phyloP scores from a whole-genome alignment of 1,284 basidiomycete genomes.

The Boletus hoseneyae region DNA sequence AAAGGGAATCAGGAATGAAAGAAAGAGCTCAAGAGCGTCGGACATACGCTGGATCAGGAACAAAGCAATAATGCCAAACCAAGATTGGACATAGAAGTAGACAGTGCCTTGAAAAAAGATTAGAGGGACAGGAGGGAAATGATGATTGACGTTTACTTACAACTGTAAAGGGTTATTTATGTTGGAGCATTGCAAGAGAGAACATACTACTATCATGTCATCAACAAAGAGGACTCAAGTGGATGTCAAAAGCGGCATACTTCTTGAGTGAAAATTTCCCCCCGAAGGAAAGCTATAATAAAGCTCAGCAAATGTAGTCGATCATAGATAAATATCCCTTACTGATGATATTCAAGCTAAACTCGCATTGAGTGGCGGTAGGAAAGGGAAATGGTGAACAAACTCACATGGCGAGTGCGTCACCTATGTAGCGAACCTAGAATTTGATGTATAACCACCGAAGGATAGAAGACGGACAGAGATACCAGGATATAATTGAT shows the following conservation, averaged over 20 bases:
- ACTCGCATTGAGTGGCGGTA: not conserved
- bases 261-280: not conserved
- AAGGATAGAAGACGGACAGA: not conserved
- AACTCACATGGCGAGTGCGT: conserved; percentile 19
- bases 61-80: not conserved
- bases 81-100: conserved; percentile 8
- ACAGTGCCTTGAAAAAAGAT: conserved; percentile 5
- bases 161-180: conserved; percentile 1
- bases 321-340: not conserved
- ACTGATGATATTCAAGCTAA: conserved; percentile 19
- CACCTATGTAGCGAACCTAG: conserved; percentile 23
- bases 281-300: conserved; percentile 13
- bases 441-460: not conserved
- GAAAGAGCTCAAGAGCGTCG: not conserved
- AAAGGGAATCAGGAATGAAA: not conserved
- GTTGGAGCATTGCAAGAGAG: not conserved
- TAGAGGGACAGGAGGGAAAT: not conserved
- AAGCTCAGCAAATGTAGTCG: not conserved
- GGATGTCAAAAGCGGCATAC: conserved; percentile 2
- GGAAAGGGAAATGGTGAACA: not conserved
- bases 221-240: not conserved
- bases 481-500: conserved; percentile 18
- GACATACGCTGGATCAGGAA: conserved; percentile 17
- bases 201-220: not conserved
- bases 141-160: conserved; percentile 1